A percentile compares a stretch with the other conserved stretches of the same genome.
These are phyloP conservation scores for Beta macrorhiza DNA, from an alignment of 179 eudicot genomes.

Conservation along the genomic window DNA sequence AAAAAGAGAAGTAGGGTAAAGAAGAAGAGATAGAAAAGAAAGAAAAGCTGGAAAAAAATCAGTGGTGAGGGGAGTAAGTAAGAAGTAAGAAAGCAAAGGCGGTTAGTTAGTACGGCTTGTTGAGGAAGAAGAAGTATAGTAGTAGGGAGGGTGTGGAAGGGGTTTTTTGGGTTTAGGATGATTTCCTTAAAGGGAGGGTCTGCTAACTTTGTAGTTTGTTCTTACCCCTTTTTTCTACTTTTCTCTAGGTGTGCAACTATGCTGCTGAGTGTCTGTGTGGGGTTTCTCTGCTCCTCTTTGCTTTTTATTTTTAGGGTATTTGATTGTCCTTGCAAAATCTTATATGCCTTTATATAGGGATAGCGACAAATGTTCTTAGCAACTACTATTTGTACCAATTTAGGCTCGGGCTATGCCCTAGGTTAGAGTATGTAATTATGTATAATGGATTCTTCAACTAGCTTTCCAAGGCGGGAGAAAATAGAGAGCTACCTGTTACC, in stretches of 20 bases:
- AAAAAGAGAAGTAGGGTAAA: neutral
- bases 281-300: neutral
- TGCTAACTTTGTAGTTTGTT: neutral
- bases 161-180: slow-evolving; percentile 9
- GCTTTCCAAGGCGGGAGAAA: too few species aligned
- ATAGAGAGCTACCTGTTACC: too few species aligned
- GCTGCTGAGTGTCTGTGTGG: neutral
- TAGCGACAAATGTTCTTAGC: neutral
- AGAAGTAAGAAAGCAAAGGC: neutral
- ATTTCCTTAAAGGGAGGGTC: slow-evolving; percentile 21
- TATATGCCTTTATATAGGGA: neutral
- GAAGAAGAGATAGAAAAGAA: neutral
- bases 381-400: too few species aligned
- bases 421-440: too few species aligned
- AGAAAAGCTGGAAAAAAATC: neutral
- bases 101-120: slow-evolving; percentile 9
- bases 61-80: too few species aligned
- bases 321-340: slow-evolving; percentile 2
- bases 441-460: too few species aligned
- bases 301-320: neutral
- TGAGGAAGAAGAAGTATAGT: neutral
- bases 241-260: neutral
- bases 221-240: slow-evolving; percentile 13
- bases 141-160: neutral
- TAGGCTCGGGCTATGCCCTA: too few species aligned